A percentile compares a stretch with the other conserved stretches of the same genome.
Conservation (phyloP, 2,329 filamentous ascomycete genomes). For the Didymella glomerata region DNA sequence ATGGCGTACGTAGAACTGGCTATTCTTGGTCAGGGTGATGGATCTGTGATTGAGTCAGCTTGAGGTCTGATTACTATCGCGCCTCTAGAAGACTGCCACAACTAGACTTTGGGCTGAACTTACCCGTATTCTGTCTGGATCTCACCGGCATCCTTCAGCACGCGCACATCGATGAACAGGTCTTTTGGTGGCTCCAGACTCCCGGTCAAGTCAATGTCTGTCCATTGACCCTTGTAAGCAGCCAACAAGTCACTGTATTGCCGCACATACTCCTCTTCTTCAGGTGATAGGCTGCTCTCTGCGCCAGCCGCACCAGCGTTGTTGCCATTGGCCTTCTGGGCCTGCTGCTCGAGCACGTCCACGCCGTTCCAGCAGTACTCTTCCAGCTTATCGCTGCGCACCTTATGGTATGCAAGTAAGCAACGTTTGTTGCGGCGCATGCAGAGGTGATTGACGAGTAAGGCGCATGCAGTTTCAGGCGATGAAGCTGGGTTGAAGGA, state of each 20-base stretch:
- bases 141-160: conserved; percentile 95
- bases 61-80: neutral
- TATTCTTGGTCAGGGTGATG: conserved; percentile 97
- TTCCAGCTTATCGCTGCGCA: conserved; percentile 88
- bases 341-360: conserved; percentile 76
- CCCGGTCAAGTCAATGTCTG: conserved; percentile 93
- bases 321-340: conserved; percentile 46
- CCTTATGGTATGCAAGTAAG: conserved; percentile 90
- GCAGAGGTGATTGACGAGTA: conserved; percentile 91
- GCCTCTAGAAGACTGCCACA: neutral
- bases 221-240: conserved; percentile 99
- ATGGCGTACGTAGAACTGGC: conserved; percentile 95
- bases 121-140: conserved; percentile 99
- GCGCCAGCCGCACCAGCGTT: conserved; percentile 59
- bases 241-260: conserved; percentile 91
- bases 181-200: conserved; percentile 93
- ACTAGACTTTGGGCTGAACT: conserved; percentile 47
- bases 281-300: conserved; percentile 84
- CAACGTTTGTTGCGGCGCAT: conserved; percentile 98
- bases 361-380: conserved; percentile 91
- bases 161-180: conserved; percentile 94
- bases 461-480: conserved; percentile 82
- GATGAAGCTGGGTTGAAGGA: conserved; percentile 86
- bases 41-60: conserved; percentile 63
- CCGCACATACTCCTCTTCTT: conserved; percentile 95